These are phyloP conservation scores for Xenoacremonium recifei DNA, from an alignment of 2,329 filamentous ascomycete species.

Conservation along the genomic window DNA sequence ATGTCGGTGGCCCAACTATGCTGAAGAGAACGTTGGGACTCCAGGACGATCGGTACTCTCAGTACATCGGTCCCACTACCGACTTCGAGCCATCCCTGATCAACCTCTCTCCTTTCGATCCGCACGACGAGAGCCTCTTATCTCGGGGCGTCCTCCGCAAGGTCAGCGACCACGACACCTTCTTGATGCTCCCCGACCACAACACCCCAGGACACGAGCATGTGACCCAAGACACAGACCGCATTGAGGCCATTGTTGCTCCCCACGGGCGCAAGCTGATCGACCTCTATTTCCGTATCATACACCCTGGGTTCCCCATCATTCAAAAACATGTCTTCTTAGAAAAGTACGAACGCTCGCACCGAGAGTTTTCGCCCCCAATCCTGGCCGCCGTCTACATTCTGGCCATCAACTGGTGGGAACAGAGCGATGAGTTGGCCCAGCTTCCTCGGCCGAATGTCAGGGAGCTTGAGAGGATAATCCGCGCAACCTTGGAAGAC, in stretches of 20 bases:
- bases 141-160: constrained; percentile 68
- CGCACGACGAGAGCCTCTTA: constrained; percentile 75
- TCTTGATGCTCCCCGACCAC: constrained; percentile 75
- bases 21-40: constrained; percentile 71
- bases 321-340: constrained; percentile 78
- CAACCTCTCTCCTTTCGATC: constrained; percentile 76
- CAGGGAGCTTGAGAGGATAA: constrained; percentile 69
- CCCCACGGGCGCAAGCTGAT: constrained; percentile 76
- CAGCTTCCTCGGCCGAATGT: constrained; percentile 67
- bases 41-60: constrained; percentile 75
- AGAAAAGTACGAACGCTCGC: constrained; percentile 72
- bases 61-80: constrained; percentile 80
- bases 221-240: constrained; percentile 64
- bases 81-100: constrained; percentile 83
- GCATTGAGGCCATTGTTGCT: constrained; percentile 72
- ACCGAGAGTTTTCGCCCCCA: constrained; percentile 72
- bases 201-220: constrained; percentile 71
- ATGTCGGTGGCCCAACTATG: constrained; percentile 64
- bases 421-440: constrained; percentile 66
- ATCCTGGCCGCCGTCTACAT: constrained; percentile 81
- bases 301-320: constrained; percentile 80
- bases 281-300: constrained; percentile 76
- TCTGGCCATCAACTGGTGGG: constrained; percentile 85
- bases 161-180: constrained; percentile 75
- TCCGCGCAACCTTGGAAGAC: constrained; percentile 69